These are phyloP conservation scores for Paecilomyces variotii DNA, from an alignment of 2,329 filamentous ascomycete species.

Conservation along the genomic window DNA sequence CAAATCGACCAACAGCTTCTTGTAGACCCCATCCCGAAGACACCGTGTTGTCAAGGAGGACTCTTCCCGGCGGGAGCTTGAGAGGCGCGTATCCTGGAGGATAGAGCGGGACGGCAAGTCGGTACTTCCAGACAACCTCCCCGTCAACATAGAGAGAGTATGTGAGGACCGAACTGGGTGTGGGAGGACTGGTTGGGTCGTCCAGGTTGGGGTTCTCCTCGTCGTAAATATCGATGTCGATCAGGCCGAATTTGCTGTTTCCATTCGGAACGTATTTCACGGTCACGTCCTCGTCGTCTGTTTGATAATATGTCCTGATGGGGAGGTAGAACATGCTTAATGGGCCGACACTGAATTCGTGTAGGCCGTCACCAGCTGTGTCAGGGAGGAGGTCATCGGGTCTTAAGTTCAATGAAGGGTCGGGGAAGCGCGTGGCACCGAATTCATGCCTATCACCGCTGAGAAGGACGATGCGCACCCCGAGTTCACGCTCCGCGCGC, in stretches of 20 bases:
- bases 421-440: constrained; percentile 70
- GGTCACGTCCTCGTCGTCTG: constrained; percentile 71
- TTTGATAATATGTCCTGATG: constrained; percentile 71
- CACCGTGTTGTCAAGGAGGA: constrained; percentile 21
- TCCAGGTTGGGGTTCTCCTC: constrained; percentile 20
- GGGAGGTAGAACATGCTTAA: constrained; percentile 92
- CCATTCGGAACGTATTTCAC: constrained; percentile 77
- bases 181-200: neutral
- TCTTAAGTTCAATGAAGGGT: constrained; percentile 22
- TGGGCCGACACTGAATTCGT: constrained; percentile 89
- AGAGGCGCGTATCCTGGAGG: constrained; percentile 4
- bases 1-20: constrained; percentile 13
- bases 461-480: constrained; percentile 71
- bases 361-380: constrained; percentile 41
- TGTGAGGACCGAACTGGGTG: constrained; percentile 54
- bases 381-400: constrained; percentile 12
- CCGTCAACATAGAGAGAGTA: constrained; percentile 82
- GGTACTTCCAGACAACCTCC: constrained; percentile 61
- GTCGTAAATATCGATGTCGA: constrained; percentile 65
- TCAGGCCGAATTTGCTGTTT: constrained; percentile 78
- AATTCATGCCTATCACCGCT: constrained; percentile 97
- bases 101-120: constrained; percentile 28
- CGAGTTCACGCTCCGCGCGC: constrained; percentile 63
- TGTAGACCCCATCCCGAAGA: constrained; percentile 12
- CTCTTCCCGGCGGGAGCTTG: constrained; percentile 21